These are phyloP conservation scores for Teratosphaeria epicoccoides DNA, from an alignment of 2,329 filamentous ascomycete genomes.

Conservation along the genomic window DNA sequence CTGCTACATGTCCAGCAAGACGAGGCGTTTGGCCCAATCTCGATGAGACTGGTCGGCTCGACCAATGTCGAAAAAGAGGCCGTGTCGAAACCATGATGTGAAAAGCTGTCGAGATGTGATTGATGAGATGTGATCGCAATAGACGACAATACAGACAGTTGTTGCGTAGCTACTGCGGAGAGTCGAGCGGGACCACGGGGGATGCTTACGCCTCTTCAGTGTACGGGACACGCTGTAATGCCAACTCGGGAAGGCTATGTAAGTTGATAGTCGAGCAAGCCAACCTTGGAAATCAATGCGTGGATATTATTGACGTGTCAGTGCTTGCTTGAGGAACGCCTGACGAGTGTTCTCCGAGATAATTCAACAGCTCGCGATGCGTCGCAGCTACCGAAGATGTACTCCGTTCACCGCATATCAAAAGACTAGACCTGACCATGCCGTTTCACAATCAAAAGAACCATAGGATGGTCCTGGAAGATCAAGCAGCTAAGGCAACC, in stretches of 20 bases:
- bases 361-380: neutral
- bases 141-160: neutral
- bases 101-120: neutral
- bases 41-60: slow-evolving; percentile 6
- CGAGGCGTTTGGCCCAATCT: slow-evolving; percentile 28
- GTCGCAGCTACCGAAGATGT: too few relatives aligned
- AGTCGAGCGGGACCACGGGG: neutral
- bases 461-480: neutral
- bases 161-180: neutral
- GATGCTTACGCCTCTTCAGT: neutral
- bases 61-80: neutral
- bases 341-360: neutral
- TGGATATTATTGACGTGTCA: too few relatives aligned
- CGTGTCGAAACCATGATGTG: neutral
- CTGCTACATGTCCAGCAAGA: slow-evolving; percentile 45
- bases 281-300: too few relatives aligned
- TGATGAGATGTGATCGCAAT: neutral
- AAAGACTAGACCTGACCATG: neutral
- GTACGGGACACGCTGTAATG: too few relatives aligned
- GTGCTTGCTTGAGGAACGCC: too few relatives aligned
- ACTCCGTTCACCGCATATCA: too few relatives aligned
- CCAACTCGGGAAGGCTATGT: too few relatives aligned
- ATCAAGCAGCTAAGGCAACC: neutral
- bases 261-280: too few relatives aligned
- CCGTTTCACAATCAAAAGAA: neutral